phyloP scores from a whole-genome alignment of 345 rosid genomes.

The Microcos paniculata region DNA sequence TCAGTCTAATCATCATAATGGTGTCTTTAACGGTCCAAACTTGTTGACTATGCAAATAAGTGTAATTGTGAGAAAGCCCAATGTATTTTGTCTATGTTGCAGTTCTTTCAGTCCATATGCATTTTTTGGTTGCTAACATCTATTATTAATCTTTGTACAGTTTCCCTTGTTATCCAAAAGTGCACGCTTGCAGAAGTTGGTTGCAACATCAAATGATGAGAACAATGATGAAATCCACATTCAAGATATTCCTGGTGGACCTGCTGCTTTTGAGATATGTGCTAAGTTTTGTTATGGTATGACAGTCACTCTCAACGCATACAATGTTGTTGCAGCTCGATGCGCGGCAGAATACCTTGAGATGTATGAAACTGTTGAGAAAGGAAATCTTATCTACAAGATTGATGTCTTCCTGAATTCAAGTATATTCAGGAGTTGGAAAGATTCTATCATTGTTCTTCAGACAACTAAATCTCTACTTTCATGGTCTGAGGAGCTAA shows the following conservation, averaged over 20 bases:
- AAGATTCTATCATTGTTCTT: slow-evolving; percentile 68
- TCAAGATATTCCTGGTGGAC: slow-evolving; percentile 80
- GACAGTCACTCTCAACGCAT: slow-evolving; percentile 83
- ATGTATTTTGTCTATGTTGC: not conserved
- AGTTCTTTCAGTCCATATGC: not conserved
- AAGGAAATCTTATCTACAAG: slow-evolving; percentile 71
- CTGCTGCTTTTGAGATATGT: slow-evolving; percentile 78
- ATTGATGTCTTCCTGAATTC: slow-evolving; percentile 72
- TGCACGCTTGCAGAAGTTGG: slow-evolving; percentile 58
- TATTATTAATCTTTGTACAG: slow-evolving; percentile 26
- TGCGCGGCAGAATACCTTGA: slow-evolving; percentile 84
- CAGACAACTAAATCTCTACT: slow-evolving; percentile 48
- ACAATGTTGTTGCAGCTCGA: slow-evolving; percentile 77
- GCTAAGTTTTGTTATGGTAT: slow-evolving; percentile 93
- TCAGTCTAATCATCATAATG: not conserved
- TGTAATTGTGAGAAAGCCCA: not conserved
- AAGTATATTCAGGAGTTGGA: slow-evolving; percentile 73
- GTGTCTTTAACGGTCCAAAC: slow-evolving; percentile 1
- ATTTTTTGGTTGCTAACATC: slow-evolving; percentile 13
- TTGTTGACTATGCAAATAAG: slow-evolving; percentile 4
- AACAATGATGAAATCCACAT: slow-evolving; percentile 58
- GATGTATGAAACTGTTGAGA: slow-evolving; percentile 60
- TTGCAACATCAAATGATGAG: slow-evolving; percentile 46
- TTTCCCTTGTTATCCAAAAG: slow-evolving; percentile 77
- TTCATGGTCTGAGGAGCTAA: slow-evolving; percentile 58